Conservation (phyloP, 805 yeast species). For the Cyberlindnera mississippiensis region DNA sequence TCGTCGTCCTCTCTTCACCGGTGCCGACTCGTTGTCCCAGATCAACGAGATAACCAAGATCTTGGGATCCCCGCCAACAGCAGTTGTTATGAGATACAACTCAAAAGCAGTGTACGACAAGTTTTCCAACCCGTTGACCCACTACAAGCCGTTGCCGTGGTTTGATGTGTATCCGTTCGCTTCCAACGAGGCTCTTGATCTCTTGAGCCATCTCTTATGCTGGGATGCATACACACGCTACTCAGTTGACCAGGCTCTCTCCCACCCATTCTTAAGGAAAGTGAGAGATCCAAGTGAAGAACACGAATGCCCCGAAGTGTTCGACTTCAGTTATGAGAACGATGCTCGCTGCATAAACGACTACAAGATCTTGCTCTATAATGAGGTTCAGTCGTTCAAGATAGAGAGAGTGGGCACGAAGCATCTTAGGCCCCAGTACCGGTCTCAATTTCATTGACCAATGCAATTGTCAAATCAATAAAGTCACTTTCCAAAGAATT, state of each 20-base stretch:
- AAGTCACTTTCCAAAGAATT: too few species aligned
- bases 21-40: slow-evolving; percentile 70
- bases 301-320: slow-evolving; percentile 42
- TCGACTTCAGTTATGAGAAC: slow-evolving; percentile 68
- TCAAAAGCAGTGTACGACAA: slow-evolving; percentile 45
- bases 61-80: slow-evolving; percentile 65
- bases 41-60: slow-evolving; percentile 61
- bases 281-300: slow-evolving; percentile 58
- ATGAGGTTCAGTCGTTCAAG: slow-evolving; percentile 52
- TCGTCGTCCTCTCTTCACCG: slow-evolving; percentile 75
- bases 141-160: slow-evolving; percentile 45
- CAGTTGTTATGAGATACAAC: slow-evolving; percentile 40
- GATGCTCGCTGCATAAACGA: slow-evolving; percentile 36
- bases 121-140: slow-evolving; percentile 41
- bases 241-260: slow-evolving; percentile 52
- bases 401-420: too few species aligned
- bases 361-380: slow-evolving; percentile 43
- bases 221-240: slow-evolving; percentile 62
- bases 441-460: too few species aligned
- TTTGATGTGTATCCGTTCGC: slow-evolving; percentile 59
- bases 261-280: slow-evolving; percentile 49
- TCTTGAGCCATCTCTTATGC: slow-evolving; percentile 50
- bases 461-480: too few species aligned
- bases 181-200: slow-evolving; percentile 42
- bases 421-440: too few species aligned